A percentile compares a stretch with the other conserved stretches of the same genome.
Conservation (phyloP, 352 stramenopile species). For the Pythium coloratum region DNA sequence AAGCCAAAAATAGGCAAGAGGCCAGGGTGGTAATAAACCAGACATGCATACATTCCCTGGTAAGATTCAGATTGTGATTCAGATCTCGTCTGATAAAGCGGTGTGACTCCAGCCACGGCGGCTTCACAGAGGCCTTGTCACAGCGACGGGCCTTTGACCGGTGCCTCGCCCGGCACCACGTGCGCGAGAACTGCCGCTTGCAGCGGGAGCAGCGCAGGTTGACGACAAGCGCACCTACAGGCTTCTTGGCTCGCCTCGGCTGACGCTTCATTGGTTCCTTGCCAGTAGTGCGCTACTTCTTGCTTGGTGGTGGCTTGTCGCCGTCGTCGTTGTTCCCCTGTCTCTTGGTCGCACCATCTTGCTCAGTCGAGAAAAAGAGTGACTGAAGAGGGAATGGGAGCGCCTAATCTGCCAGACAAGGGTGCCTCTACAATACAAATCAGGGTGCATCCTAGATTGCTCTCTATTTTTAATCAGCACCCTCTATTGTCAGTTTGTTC, state of each 20-base stretch:
- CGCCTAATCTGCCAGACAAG: not conserved
- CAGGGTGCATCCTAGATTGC: too few relatives aligned
- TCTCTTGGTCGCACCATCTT: not conserved
- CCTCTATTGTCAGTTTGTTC: not conserved
- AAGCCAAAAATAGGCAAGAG: too few relatives aligned
- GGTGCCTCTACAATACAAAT: not conserved
- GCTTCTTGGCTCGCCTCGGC: constrained; percentile 5
- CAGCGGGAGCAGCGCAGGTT: constrained; percentile 1
- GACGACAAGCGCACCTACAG: constrained; percentile 2
- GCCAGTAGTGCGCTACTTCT: not conserved
- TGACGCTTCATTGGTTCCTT: constrained; percentile 4
- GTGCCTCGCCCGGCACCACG: not conserved
- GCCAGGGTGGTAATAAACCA: too few relatives aligned
- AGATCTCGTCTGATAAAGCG: too few relatives aligned
- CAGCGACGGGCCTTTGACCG: not conserved
- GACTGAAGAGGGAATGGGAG: not conserved
- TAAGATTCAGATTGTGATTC: too few relatives aligned
- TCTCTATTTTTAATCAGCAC: not conserved
- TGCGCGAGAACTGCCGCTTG: not conserved
- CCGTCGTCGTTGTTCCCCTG: not conserved
- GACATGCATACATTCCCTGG: too few relatives aligned
- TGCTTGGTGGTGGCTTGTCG: not conserved
- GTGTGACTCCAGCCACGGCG: too few relatives aligned
- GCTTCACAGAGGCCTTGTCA: not conserved
- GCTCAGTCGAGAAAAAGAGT: not conserved